Base-by-base conservation (phyloP, 23 red algal genomes). In the Chondrus crispus region DNA sequence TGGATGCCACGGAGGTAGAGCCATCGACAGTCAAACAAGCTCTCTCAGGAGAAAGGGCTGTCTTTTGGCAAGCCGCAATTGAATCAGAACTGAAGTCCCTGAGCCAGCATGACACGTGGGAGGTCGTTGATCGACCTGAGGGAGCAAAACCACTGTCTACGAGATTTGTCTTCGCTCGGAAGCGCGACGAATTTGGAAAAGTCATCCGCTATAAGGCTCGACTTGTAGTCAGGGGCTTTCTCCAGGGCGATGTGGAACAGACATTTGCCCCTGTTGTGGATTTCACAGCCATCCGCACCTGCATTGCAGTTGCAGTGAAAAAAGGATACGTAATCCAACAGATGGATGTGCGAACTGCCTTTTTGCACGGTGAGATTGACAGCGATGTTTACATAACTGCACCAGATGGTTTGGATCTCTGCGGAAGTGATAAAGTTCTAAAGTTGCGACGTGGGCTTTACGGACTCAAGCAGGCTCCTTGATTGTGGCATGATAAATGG, bases 401-500 rank as follows among this genome's bases (percentile, higher is more conserved):
- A n/a, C n/a, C n/a, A n/a, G n/a, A n/a, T n/a, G n/a, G n/a, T n/a
- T n/a, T n/a, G n/a, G n/a, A n/a, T n/a, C n/a, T n/a, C n/a, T n/a
- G n/a, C n/a, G n/a, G n/a, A n/a, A n/a, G n/a, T n/a, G n/a, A n/a
- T n/a, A n/a, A n/a, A n/a, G n/a, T n/a, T n/a, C n/a, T n/a, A n/a
- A n/a, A n/a, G n/a, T n/a, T n/a, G n/a, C n/a, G n/a, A n/a, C n/a
- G n/a, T n/a, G 71, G 39, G 44, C 71, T 76, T 20, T 76, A 76
- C 19, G 71, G 71, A 4, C 44, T 76, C 30, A 76, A 76, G 19
- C 71, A 76, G 19, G 5, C 71, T 37, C 71, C 71, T 48, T 38
- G 71, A 5, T 48, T 46, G 28, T 76, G 71, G 71, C 33, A 76
- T 76, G 8, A 43, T n/a, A 48, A 76, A 38, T 85, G 81, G 58